phyloP scores from a whole-genome alignment of 139 green algal genomes.

The Trebouxia sp. region DNA sequence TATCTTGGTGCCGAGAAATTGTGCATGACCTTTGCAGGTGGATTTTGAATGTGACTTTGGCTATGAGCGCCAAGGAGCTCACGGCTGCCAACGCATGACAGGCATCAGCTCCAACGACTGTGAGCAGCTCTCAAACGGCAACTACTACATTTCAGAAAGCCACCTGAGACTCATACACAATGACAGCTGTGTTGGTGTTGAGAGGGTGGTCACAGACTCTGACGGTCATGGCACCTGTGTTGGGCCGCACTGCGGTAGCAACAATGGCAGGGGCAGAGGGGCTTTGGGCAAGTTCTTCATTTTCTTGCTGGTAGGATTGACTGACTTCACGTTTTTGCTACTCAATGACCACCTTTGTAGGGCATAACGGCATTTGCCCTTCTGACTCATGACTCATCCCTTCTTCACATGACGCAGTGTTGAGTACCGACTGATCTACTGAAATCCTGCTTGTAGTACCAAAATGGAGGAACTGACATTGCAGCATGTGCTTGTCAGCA shows the following conservation, averaged over 20 bases:
- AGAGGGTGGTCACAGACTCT: slow-evolving; percentile 65
- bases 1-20: background rate
- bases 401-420: too few relatives aligned
- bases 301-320: slow-evolving; percentile 17
- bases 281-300: background rate
- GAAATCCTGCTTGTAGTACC: too few relatives aligned
- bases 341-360: background rate
- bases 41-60: slow-evolving; percentile 82
- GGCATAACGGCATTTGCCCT: background rate
- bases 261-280: background rate
- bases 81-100: slow-evolving; percentile 29
- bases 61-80: slow-evolving; percentile 44
- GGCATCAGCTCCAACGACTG: slow-evolving; percentile 33
- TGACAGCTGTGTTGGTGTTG: slow-evolving; percentile 57
- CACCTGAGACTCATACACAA: slow-evolving; percentile 63
- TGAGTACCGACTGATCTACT: too few relatives aligned
- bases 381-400: background rate
- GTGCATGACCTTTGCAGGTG: slow-evolving; percentile 11
- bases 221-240: slow-evolving; percentile 55
- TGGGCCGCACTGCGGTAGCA: background rate
- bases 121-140: background rate
- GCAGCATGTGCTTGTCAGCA: background rate
- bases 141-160: slow-evolving; percentile 33
- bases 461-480: too few relatives aligned
- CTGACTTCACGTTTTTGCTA: too few relatives aligned